Evolutionary conservation across 2,329 filamentous ascomycete genomes (phyloP).

Genomic region (Lachnum nothofagi): DNA sequence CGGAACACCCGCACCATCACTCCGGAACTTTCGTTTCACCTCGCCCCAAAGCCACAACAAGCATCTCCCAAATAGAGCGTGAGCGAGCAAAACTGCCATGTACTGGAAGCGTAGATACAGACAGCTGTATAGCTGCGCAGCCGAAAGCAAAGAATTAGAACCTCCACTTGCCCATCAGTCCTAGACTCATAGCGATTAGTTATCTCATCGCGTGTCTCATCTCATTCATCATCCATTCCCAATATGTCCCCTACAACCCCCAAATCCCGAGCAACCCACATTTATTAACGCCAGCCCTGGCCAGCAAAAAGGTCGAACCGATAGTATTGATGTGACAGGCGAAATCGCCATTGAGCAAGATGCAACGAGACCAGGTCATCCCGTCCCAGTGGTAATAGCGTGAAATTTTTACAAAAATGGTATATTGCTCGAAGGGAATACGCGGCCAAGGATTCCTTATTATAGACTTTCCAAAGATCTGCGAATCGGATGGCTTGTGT

Average conservation of each 20-base stretch:
- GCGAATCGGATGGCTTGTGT: neutral
- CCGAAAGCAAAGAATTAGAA: neutral
- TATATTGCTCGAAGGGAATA: constrained; percentile 12
- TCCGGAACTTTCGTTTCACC: neutral
- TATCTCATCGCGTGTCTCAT: neutral
- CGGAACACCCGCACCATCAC: neutral
- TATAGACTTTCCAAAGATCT: neutral
- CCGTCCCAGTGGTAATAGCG: constrained; percentile 3
- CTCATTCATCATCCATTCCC: constrained; percentile 1
- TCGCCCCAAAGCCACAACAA: neutral
- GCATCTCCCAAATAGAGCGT: neutral
- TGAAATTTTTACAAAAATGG: constrained; percentile 8
- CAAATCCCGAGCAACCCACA: neutral
- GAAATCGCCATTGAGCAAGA: neutral
- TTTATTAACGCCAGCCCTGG: constrained; percentile 6
- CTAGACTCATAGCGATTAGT: neutral
- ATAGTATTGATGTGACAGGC: neutral
- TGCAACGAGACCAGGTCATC: neutral
- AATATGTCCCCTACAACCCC: neutral
- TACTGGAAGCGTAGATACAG: neutral
- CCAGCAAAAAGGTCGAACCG: constrained; percentile 1
- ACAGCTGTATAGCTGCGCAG: neutral
- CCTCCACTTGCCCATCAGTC: neutral
- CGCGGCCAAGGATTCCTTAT: neutral
- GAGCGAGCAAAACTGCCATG: neutral